Evolutionary conservation across 2,329 filamentous ascomycete genomes (phyloP).

Genomic region (Colletotrichum ledebouriae): DNA sequence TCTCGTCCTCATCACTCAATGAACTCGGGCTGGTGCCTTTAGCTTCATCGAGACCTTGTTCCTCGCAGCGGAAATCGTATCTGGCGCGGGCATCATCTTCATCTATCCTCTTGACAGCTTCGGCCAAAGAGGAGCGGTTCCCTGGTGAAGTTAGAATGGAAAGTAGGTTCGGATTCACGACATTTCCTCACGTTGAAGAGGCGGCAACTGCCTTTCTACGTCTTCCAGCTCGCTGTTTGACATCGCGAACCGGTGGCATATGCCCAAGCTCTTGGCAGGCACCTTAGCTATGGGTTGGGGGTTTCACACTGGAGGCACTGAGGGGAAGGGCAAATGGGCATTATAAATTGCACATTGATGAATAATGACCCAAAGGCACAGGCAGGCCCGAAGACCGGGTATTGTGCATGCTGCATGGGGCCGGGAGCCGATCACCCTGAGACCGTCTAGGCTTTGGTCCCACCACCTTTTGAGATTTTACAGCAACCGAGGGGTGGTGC

Average conservation of each 20-base stretch:
- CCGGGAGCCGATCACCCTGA: slow-evolving; percentile 28
- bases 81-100: slow-evolving; percentile 57
- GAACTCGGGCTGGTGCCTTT: slow-evolving; percentile 20
- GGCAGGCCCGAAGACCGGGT: slow-evolving; percentile 34
- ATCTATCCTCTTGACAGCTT: slow-evolving; percentile 46
- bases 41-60: slow-evolving; percentile 51
- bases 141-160: slow-evolving; percentile 14
- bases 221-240: background rate
- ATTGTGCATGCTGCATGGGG: slow-evolving; percentile 38
- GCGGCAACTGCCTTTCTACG: slow-evolving; percentile 1
- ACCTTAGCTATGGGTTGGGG: slow-evolving; percentile 2
- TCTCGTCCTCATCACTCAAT: slow-evolving; percentile 49
- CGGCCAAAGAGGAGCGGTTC: slow-evolving; percentile 21
- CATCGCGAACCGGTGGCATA: slow-evolving; percentile 24
- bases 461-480: slow-evolving; percentile 24
- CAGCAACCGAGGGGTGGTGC: slow-evolving; percentile 3
- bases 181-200: slow-evolving; percentile 29
- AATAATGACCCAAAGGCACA: slow-evolving; percentile 28
- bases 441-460: slow-evolving; percentile 31
- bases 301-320: slow-evolving; percentile 13
- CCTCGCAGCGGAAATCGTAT: slow-evolving; percentile 53
- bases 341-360: slow-evolving; percentile 36
- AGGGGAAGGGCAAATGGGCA: slow-evolving; percentile 14
- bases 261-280: slow-evolving; percentile 13
- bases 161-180: background rate